Evolutionary conservation across 371 early-diverging fungal species (phyloP).

Genomic region (Mortierella sp.): DNA sequence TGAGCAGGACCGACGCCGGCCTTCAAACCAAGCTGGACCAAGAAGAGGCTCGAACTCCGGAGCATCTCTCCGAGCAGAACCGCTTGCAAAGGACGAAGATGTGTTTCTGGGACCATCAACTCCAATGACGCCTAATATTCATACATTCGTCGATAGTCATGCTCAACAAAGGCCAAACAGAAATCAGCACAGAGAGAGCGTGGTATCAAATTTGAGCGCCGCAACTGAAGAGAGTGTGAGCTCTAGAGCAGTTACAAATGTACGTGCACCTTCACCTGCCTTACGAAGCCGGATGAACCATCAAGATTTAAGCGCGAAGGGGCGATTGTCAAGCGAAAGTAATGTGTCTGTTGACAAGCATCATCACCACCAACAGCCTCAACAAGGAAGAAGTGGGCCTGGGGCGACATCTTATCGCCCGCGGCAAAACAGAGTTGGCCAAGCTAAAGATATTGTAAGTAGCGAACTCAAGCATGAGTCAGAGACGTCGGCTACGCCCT

Average conservation of each 20-base stretch:
- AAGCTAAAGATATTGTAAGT: constrained; percentile 13
- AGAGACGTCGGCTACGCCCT: constrained; percentile 13
- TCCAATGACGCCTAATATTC: constrained; percentile 30
- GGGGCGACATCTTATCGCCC: constrained; percentile 12
- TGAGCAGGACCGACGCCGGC: constrained; percentile 24
- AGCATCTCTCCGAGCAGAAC: constrained; percentile 3
- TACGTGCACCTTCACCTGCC: constrained; percentile 29
- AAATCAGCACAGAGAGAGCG: constrained; percentile 28
- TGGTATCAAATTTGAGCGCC: constrained; percentile 21
- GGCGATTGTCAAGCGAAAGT: constrained; percentile 36
- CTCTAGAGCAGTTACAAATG: constrained; percentile 1
- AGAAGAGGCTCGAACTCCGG: constrained; percentile 7
- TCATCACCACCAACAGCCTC: constrained; percentile 21
- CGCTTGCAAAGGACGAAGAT: constrained; percentile 13
- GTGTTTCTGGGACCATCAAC: constrained; percentile 13
- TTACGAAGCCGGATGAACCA: constrained; percentile 1
- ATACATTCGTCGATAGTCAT: constrained; percentile 19
- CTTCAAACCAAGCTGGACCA: not conserved
- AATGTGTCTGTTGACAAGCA: not conserved
- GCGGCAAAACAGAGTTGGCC: constrained; percentile 35
- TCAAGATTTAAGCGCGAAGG: constrained; percentile 3
- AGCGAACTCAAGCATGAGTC: constrained; percentile 10
- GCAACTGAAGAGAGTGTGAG: constrained; percentile 20
- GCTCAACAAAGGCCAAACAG: constrained; percentile 11
- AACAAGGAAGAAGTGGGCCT: constrained; percentile 12